phyloP scores from a whole-genome alignment of 768 basidiomycete species.

The Coprinellus micaceus region DNA sequence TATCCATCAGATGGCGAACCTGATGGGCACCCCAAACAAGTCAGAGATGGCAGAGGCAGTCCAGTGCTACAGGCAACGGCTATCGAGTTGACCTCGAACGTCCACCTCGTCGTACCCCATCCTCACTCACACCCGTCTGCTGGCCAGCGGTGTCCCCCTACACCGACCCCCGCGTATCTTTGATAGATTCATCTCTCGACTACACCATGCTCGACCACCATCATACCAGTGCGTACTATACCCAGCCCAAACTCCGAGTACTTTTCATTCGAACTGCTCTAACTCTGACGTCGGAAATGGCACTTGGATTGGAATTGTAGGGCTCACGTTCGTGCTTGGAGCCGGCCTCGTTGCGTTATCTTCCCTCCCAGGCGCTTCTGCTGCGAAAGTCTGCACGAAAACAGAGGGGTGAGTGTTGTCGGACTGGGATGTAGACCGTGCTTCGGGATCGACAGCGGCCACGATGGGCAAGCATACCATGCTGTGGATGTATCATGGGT shows the following conservation, averaged over 20 bases:
- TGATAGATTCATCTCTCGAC: background rate
- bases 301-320: background rate
- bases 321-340: background rate
- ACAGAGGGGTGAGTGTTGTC: background rate
- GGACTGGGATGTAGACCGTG: background rate
- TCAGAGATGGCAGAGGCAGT: too few species aligned
- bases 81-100: conserved; percentile 6
- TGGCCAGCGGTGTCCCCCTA: background rate
- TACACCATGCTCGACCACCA: background rate
- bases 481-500: background rate
- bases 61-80: too few species aligned
- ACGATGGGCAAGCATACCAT: too few species aligned
- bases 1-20: too few species aligned
- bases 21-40: too few species aligned
- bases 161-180: background rate
- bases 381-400: background rate
- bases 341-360: background rate
- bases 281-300: background rate
- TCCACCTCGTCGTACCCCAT: background rate
- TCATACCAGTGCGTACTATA: background rate
- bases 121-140: background rate
- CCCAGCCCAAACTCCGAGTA: background rate
- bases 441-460: too few species aligned
- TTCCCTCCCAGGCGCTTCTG: conserved; percentile 6
- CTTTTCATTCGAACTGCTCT: background rate